Percentiles rank a stretch among this genome's conserved stretches.
Conservation (phyloP, 768 basidiomycete genomes). For the Tylopilus felleus region DNA sequence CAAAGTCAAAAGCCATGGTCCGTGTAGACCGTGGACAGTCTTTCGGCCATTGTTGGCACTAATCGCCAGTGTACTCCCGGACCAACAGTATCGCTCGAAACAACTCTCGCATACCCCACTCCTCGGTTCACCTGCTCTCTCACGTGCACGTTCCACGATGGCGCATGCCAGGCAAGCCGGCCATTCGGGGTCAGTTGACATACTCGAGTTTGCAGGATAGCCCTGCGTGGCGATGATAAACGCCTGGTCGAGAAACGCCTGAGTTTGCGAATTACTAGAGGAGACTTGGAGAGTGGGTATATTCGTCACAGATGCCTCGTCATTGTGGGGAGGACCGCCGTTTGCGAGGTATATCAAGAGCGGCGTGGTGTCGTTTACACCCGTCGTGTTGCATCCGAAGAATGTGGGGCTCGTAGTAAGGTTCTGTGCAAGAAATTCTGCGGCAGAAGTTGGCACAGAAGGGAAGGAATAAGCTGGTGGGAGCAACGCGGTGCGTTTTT, state of each 20-base stretch:
- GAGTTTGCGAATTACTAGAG: conserved; percentile 37
- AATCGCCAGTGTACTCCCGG: conserved; percentile 4
- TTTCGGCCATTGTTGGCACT: no score
- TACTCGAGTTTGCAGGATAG: conserved; percentile 24
- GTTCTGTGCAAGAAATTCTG: conserved; percentile 34
- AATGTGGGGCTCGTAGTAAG: conserved; percentile 41
- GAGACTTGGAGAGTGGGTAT: conserved; percentile 37
- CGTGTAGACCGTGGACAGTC: no score
- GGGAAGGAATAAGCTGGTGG: conserved; percentile 34
- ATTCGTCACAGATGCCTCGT: conserved; percentile 41
- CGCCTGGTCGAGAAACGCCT: conserved; percentile 46
- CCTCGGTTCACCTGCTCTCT: conserved; percentile 20
- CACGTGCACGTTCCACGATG: conserved; percentile 44
- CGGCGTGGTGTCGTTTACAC: conserved; percentile 35
- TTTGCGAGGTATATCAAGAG: conserved; percentile 59
- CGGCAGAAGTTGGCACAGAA: conserved; percentile 24
- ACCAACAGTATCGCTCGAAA: conserved; percentile 34
- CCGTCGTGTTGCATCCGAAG: conserved; percentile 41
- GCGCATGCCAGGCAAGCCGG: conserved; percentile 51
- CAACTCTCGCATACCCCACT: conserved; percentile 32
- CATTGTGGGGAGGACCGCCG: conserved; percentile 42
- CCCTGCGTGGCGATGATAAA: conserved; percentile 45
- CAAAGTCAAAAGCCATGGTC: not conserved
- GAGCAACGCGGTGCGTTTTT: conserved; percentile 39
- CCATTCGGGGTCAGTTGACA: conserved; percentile 40